phyloP scores from a whole-genome alignment of 331 rosid genomes.

The Ulmus americana region DNA sequence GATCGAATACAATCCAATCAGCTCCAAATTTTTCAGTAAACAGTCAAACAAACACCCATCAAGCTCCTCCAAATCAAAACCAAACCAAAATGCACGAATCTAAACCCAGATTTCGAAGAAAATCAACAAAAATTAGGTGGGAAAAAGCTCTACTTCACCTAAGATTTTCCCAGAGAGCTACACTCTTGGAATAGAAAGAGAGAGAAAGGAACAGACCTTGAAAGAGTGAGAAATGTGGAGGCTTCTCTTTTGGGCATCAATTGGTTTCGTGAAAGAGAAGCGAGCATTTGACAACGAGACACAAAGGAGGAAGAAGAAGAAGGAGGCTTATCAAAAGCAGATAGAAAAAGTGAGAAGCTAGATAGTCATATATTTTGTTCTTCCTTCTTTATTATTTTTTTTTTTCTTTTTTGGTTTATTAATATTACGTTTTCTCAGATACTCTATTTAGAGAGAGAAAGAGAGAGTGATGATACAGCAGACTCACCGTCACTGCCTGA shows the following conservation, averaged over 20 bases:
- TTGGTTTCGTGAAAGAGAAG: conserved; percentile 49
- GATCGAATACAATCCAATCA: conserved; percentile 34
- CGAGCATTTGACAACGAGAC: conserved; percentile 29
- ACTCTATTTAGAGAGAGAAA: conserved; percentile 16
- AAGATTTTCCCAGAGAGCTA: conserved; percentile 16
- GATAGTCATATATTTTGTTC: neutral
- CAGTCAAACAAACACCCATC: conserved; percentile 39
- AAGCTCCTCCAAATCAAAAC: conserved; percentile 11
- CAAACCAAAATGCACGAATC: conserved; percentile 4
- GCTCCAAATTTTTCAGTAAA: conserved; percentile 19
- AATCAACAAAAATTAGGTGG: neutral
- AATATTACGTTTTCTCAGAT: conserved; percentile 33
- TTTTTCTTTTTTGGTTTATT: neutral
- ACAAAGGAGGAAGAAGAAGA: conserved; percentile 26
- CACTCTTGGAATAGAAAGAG: conserved; percentile 18
- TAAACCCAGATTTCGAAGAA: neutral
- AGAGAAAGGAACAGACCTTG: conserved; percentile 29
- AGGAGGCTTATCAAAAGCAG: conserved; percentile 12
- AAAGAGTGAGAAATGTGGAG: conserved; percentile 34
- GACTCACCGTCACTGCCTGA: conserved; percentile 27
- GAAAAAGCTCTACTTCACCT: conserved; percentile 5
- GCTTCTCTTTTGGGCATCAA: conserved; percentile 34
- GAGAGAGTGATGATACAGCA: conserved; percentile 7
- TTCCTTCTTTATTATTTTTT: neutral
- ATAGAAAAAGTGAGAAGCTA: conserved; percentile 7